phyloP scores from a whole-genome alignment of 208 protist genomes.

The Acanthamoeba healyi region DNA sequence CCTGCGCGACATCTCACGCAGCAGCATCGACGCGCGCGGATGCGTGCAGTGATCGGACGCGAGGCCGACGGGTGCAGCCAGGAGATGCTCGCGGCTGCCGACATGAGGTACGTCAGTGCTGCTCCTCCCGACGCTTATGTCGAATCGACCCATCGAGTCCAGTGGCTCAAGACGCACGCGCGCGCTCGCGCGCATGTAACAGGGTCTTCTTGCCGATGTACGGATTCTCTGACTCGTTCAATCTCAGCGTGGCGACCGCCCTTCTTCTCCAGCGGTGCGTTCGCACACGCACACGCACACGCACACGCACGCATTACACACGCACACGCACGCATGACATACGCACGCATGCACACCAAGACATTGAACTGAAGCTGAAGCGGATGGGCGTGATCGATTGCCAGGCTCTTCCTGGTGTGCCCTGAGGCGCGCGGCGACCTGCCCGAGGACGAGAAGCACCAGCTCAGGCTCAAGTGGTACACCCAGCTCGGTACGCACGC shows the following conservation, averaged over 20 bases:
- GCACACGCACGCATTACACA: not conserved
- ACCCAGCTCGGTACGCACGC: not conserved
- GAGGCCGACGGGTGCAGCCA: constrained; percentile 28
- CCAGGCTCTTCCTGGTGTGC: constrained; percentile 49
- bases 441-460: constrained; percentile 34
- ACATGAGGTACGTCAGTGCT: not conserved
- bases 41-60: constrained; percentile 19
- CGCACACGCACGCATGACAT: too few species aligned
- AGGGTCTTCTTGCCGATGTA: constrained; percentile 69
- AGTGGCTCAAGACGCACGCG: too few species aligned
- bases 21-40: too few species aligned
- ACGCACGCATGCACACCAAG: too few species aligned
- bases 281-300: not conserved
- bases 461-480: constrained; percentile 52
- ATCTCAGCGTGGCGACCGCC: constrained; percentile 68
- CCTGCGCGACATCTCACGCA: not conserved
- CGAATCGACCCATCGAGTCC: too few species aligned
- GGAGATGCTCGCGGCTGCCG: constrained; percentile 66
- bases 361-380: too few species aligned
- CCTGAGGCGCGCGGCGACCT: constrained; percentile 61
- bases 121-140: too few species aligned
- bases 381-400: too few species aligned
- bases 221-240: constrained; percentile 72
- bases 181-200: too few species aligned
- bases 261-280: constrained; percentile 33